Evolutionary conservation across 306 rosid genomes (phyloP).

Genomic region (Rubus parviflorus): DNA sequence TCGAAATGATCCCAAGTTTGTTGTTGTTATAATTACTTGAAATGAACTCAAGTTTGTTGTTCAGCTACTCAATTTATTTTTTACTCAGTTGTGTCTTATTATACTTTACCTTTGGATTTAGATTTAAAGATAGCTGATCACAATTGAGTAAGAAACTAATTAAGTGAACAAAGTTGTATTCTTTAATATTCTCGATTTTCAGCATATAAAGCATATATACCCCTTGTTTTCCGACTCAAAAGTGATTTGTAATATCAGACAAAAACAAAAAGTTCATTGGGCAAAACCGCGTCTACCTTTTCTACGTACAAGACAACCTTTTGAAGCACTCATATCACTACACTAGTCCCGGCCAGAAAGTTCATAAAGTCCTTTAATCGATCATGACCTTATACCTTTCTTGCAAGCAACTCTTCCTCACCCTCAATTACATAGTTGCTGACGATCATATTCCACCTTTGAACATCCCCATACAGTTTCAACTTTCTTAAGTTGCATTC

Average conservation of each 20-base stretch:
- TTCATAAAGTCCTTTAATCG: slow-evolving; percentile 26
- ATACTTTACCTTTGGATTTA: too few species aligned
- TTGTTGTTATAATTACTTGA: too few species aligned
- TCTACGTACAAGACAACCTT: slow-evolving; percentile 3
- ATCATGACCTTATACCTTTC: slow-evolving; percentile 24
- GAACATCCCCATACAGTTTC: slow-evolving; percentile 16
- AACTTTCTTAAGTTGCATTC: slow-evolving; percentile 7
- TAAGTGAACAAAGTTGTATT: too few species aligned
- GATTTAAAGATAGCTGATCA: too few species aligned
- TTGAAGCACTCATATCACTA: slow-evolving; percentile 30
- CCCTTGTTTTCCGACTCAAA: too few species aligned
- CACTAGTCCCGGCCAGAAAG: slow-evolving; percentile 26
- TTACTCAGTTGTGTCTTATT: too few species aligned
- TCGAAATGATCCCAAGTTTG: too few species aligned
- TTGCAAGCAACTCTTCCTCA: slow-evolving; percentile 36
- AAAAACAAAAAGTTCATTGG: background rate
- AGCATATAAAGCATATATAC: background rate
- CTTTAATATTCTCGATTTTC: background rate
- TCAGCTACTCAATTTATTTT: too few species aligned
- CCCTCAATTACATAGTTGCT: slow-evolving; percentile 24
- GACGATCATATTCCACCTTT: slow-evolving; percentile 7
- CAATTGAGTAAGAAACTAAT: too few species aligned
- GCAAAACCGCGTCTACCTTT: slow-evolving; percentile 15
- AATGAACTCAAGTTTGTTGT: too few species aligned
- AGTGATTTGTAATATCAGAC: background rate